Evolutionary conservation across 2,329 filamentous ascomycete genomes (phyloP), one percentile per base, ranked within the genome.

Genomic region (Fusarium caatingaense): DNA sequence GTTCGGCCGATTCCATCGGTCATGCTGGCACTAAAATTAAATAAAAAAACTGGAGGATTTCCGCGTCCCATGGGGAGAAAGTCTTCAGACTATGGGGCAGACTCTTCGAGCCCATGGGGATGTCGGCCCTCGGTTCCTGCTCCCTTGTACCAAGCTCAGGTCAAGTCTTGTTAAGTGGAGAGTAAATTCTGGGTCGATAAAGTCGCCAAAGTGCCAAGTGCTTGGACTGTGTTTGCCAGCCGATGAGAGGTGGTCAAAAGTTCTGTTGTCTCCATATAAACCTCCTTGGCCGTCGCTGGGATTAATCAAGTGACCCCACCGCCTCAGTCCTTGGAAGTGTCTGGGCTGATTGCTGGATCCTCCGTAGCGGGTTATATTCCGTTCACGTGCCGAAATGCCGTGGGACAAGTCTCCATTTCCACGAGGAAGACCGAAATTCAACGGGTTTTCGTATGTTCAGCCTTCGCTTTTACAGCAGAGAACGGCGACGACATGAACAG

Each of bases 111-210:
- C 23, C 34, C 51, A 44, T 50, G 57, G 50, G 61, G 61, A 60
- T 60, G 18, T 66, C 62, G 62, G 62, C 54, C 62, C 62, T 65
- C 37, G 54, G 32, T 66, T 66, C 62, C 61, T 25, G 2, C 5
- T 20, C 30, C 53, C 51, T 46, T 51, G 40, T 42, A 23, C n/a
- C 27, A n/a, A 65, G 61, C 54, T 60, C 54, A 40, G 61, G 46
- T 54, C 61, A 54, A 65, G 47, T 60, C 61, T 65, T 65, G 30
- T 60, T 54, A 51, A 66, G 61, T 66, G 62, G 62, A 54, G 34
- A 66, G 50, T 23, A n/a, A 44, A 60, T 50, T 48, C 18, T 30
- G 37, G 61, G 34, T 6, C 25, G 18, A n/a, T 48, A 13, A 16
- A 60, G 34, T 50, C 55, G 58, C 30, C 20, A 62, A 62, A 42